A percentile compares a stretch with the other conserved stretches of the same genome.
These are phyloP conservation scores for Pseudogymnoascus sp. DNA, from an alignment of 2,329 filamentous ascomycete genomes.

Conservation along the genomic window DNA sequence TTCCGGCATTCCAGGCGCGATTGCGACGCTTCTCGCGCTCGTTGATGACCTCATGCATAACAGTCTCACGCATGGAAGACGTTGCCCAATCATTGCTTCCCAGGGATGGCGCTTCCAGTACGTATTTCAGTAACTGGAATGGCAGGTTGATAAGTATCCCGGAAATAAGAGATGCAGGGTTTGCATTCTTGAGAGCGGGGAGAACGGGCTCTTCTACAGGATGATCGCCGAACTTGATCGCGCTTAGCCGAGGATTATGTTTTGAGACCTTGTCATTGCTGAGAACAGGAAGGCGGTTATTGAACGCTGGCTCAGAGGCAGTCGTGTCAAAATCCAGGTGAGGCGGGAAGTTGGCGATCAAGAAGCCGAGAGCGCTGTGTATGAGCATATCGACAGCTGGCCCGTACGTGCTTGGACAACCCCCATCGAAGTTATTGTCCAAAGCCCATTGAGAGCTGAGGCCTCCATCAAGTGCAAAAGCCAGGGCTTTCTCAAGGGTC, in stretches of 20 bases:
- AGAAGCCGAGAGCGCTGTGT: conserved; percentile 47
- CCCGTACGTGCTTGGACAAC: conserved; percentile 41
- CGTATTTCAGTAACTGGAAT: conserved; percentile 54
- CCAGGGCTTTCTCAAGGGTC: conserved; percentile 51
- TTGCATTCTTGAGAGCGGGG: conserved; percentile 24
- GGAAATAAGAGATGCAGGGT: conserved; percentile 43
- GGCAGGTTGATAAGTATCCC: conserved; percentile 63
- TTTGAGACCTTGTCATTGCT: conserved; percentile 25
- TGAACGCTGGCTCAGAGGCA: conserved; percentile 37
- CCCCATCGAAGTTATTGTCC: conserved; percentile 24
- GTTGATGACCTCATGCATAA: conserved; percentile 42
- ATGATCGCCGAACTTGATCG: conserved; percentile 63
- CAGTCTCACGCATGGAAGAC: conserved; percentile 37
- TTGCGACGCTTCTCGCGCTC: conserved; percentile 50
- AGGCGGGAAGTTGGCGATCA: conserved; percentile 50
- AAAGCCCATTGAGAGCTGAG: conserved; percentile 31
- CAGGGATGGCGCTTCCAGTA: conserved; percentile 54
- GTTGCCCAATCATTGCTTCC: conserved; percentile 44
- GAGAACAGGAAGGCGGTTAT: conserved; percentile 37
- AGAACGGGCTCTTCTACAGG: conserved; percentile 34
- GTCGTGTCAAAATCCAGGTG: conserved; percentile 51
- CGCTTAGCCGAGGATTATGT: conserved; percentile 47
- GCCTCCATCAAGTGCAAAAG: conserved; percentile 46
- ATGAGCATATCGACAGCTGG: conserved; percentile 47
- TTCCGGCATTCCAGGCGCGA: conserved; percentile 18